These are phyloP conservation scores for Lactifluus volemus DNA, from an alignment of 768 basidiomycete genomes.

Conservation along the genomic window DNA sequence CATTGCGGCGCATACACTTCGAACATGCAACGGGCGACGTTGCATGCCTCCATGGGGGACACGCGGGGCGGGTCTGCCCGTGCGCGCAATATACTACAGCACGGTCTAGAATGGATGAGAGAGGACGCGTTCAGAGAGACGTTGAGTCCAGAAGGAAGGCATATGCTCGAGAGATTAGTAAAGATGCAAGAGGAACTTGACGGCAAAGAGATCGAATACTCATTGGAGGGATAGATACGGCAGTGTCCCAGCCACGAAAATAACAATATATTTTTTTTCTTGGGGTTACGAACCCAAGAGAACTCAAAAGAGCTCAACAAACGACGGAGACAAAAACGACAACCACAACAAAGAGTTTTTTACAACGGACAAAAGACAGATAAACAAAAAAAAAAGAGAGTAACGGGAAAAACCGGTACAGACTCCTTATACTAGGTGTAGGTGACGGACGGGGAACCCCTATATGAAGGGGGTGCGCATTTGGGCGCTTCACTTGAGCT, in stretches of 20 bases:
- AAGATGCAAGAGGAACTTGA: conserved; percentile 35
- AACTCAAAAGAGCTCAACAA: not conserved
- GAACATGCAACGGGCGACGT: conserved; percentile 44
- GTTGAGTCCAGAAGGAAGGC: conserved; percentile 37
- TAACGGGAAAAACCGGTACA: not conserved
- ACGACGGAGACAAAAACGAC: not conserved
- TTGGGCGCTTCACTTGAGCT: not conserved
- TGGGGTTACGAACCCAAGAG: not conserved
- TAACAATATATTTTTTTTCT: conserved; percentile 16
- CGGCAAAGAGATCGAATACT: conserved; percentile 42
- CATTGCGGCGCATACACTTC: conserved; percentile 62
- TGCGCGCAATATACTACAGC: conserved; percentile 68
- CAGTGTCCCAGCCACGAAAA: conserved; percentile 1
- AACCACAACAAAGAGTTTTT: not conserved
- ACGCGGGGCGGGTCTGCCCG: conserved; percentile 50
- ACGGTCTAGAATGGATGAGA: conserved; percentile 38
- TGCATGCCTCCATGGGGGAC: conserved; percentile 64
- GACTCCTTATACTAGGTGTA: not conserved
- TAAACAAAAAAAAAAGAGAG: conserved; percentile 2
- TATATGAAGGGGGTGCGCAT: not conserved
- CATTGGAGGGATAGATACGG: conserved; percentile 28
- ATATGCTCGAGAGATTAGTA: conserved; percentile 54
- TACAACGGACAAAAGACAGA: not conserved
- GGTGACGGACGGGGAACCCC: not conserved
- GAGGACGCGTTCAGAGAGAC: conserved; percentile 37